These are phyloP conservation scores for Fusarium irregulare DNA, from an alignment of 2,329 filamentous ascomycete species.

Conservation along the genomic window DNA sequence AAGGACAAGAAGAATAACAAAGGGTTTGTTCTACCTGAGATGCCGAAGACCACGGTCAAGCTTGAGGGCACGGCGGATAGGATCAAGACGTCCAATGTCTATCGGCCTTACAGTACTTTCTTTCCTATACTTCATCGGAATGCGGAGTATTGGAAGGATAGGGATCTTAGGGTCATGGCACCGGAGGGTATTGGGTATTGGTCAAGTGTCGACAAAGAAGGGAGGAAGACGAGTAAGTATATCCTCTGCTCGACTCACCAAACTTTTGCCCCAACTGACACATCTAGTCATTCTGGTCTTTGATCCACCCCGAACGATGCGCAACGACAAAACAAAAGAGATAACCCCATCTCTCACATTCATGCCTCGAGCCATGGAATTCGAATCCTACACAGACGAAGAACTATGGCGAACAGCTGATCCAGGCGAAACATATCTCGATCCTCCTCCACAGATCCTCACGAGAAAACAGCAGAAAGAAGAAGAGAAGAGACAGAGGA, in stretches of 20 bases:
- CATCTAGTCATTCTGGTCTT: slow-evolving; percentile 39
- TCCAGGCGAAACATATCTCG: slow-evolving; percentile 43
- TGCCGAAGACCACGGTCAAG: not conserved
- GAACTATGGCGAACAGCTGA: slow-evolving; percentile 44
- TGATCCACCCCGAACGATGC: slow-evolving; percentile 42
- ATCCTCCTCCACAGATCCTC: slow-evolving; percentile 40
- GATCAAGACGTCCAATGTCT: slow-evolving; percentile 43
- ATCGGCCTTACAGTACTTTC: slow-evolving; percentile 46
- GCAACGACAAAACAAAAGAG: slow-evolving; percentile 33
- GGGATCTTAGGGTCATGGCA: slow-evolving; percentile 46
- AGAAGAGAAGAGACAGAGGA: slow-evolving; percentile 24
- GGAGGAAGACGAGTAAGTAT: slow-evolving; percentile 36
- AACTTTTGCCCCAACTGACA: slow-evolving; percentile 1
- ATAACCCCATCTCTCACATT: slow-evolving; percentile 42
- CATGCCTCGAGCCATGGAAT: slow-evolving; percentile 47
- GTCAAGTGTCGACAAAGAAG: slow-evolving; percentile 31
- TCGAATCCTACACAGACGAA: slow-evolving; percentile 46
- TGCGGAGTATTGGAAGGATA: slow-evolving; percentile 39
- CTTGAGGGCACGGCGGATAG: slow-evolving; percentile 22
- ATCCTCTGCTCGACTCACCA: no score
- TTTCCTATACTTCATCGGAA: slow-evolving; percentile 40
- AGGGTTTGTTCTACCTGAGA: not conserved
- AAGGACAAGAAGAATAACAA: not conserved
- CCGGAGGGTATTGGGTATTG: slow-evolving; percentile 46
- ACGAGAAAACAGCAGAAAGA: slow-evolving; percentile 4